phyloP scores from a whole-genome alignment of 768 basidiomycete genomes.

The Boletus rex-veris region DNA sequence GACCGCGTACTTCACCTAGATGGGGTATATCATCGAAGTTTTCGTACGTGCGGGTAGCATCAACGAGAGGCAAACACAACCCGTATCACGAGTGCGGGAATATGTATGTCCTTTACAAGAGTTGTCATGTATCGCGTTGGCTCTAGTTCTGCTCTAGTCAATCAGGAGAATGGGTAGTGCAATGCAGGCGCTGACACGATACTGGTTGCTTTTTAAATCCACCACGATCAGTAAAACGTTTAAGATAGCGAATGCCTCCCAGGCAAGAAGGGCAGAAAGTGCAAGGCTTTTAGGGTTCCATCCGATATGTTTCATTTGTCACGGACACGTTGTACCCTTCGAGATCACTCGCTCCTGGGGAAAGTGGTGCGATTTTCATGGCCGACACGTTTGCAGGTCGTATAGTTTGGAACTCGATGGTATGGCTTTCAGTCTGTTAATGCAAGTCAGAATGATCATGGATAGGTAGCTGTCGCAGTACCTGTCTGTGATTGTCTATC shows the following conservation, averaged over 20 bases:
- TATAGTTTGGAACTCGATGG: conserved; percentile 1
- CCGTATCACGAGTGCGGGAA: too few species aligned
- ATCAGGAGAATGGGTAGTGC: too few species aligned
- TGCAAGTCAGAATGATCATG: neutral
- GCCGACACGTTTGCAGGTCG: neutral
- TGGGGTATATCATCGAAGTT: too few species aligned
- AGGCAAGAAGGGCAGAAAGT: neutral
- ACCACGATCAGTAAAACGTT: neutral
- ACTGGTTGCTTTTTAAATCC: too few species aligned
- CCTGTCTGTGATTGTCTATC: conserved; percentile 1
- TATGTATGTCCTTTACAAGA: too few species aligned
- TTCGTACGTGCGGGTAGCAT: too few species aligned
- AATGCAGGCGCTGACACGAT: too few species aligned
- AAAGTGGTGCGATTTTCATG: neutral
- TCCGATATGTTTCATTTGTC: neutral
- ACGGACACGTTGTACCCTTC: neutral
- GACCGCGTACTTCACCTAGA: too few species aligned
- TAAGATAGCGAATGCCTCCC: neutral
- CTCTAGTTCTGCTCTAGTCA: too few species aligned
- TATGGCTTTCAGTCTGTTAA: neutral
- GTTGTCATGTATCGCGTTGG: too few species aligned
- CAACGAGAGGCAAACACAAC: too few species aligned
- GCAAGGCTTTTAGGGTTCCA: neutral
- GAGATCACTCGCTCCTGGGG: neutral
- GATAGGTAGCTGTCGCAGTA: neutral